Conservation (phyloP, 441 rosid genomes). For the Gossypium davidsonii region DNA sequence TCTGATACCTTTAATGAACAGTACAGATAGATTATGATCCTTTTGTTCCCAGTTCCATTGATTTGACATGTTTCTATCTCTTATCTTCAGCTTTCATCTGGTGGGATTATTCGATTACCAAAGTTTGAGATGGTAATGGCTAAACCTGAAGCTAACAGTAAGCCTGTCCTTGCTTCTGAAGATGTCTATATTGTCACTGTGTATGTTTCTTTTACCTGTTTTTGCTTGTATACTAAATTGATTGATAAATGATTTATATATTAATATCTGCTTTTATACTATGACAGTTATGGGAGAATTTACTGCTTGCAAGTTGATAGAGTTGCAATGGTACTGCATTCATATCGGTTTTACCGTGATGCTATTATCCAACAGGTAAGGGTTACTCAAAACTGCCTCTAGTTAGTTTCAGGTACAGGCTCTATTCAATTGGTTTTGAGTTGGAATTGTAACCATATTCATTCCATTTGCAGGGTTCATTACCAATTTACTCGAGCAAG, state of each 20-base stretch:
- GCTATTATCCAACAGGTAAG: conserved; percentile 89
- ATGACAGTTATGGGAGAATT: conserved; percentile 89
- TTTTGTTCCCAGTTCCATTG: not conserved
- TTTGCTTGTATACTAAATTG: conserved; percentile 14
- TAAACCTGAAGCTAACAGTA: conserved; percentile 70
- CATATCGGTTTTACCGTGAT: conserved; percentile 89
- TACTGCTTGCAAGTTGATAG: conserved; percentile 97
- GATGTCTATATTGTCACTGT: conserved; percentile 82
- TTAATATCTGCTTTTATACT: conserved; percentile 11
- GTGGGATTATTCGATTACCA: conserved; percentile 83
- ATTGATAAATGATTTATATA: not conserved
- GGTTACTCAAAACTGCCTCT: not conserved
- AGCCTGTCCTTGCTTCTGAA: conserved; percentile 85
- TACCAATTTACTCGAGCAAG: conserved; percentile 89
- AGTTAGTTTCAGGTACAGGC: not conserved
- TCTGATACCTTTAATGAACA: not conserved
- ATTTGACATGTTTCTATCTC: conserved; percentile 24
- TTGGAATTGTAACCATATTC: not conserved
- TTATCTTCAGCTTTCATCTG: conserved; percentile 79
- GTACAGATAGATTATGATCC: not conserved
- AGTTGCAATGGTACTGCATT: conserved; percentile 89
- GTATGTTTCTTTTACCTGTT: conserved; percentile 40
- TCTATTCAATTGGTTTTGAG: not conserved
- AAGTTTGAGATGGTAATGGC: conserved; percentile 95
- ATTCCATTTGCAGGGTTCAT: conserved; percentile 63